These are phyloP conservation scores for Daldinia loculata DNA, from an alignment of 495 filamentous ascomycete genomes.

Conservation along the genomic window DNA sequence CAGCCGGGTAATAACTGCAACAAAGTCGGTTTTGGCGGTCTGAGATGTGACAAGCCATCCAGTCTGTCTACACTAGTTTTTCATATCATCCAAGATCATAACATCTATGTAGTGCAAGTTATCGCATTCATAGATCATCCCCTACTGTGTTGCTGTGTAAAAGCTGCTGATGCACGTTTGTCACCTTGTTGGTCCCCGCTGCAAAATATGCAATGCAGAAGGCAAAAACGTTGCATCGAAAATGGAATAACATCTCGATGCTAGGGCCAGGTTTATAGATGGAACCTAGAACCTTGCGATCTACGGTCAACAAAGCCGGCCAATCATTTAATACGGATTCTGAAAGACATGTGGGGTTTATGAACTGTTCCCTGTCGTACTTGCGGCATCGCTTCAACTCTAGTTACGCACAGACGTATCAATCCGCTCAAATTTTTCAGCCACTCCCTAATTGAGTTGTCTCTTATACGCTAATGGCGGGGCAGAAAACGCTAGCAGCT, in stretches of 20 bases:
- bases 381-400: slow-evolving; percentile 39
- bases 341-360: slow-evolving; percentile 15
- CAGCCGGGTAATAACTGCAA: slow-evolving; percentile 10
- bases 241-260: slow-evolving; percentile 39
- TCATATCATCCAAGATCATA: not conserved
- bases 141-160: not conserved
- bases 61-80: not conserved
- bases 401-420: slow-evolving; percentile 30
- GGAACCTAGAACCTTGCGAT: slow-evolving; percentile 33
- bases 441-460: slow-evolving; percentile 37
- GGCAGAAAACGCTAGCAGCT: slow-evolving; percentile 17
- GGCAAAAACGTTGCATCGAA: slow-evolving; percentile 23
- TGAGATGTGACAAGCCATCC: not conserved
- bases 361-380: slow-evolving; percentile 29
- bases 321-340: slow-evolving; percentile 41
- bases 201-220: slow-evolving; percentile 16
- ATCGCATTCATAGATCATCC: not conserved
- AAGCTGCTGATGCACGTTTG: slow-evolving; percentile 26
- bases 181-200: slow-evolving; percentile 22
- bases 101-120: not conserved
- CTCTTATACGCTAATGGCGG: slow-evolving; percentile 25
- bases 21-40: slow-evolving; percentile 23
- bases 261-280: slow-evolving; percentile 16
- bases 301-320: slow-evolving; percentile 23
- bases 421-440: slow-evolving; percentile 29